Evolutionary conservation across 139 green algal species (phyloP).

Genomic region (Haematococcus sp.): DNA sequence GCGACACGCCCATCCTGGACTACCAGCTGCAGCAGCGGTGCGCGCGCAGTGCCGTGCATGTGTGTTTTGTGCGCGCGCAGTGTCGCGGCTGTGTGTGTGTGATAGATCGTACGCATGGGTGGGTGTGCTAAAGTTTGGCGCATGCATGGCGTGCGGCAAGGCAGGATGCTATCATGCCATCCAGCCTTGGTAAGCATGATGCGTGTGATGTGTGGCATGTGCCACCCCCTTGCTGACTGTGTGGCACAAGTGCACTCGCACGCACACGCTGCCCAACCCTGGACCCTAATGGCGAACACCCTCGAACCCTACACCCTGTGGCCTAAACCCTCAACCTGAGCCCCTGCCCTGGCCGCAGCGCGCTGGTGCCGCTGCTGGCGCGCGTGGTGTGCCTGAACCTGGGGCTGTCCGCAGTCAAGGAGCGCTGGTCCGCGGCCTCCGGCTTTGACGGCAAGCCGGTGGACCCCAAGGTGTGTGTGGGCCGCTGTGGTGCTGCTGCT

Average conservation of each 20-base stretch:
- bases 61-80: background rate
- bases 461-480: conserved; percentile 40
- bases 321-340: too few species aligned
- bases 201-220: too few species aligned
- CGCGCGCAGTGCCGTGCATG: background rate
- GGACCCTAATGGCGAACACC: too few species aligned
- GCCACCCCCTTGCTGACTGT: too few species aligned
- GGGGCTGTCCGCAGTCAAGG: conserved; percentile 78
- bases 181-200: too few species aligned
- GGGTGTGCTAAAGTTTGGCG: too few species aligned
- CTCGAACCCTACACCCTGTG: too few species aligned
- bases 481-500: background rate
- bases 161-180: too few species aligned
- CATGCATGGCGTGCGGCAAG: too few species aligned
- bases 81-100: too few species aligned
- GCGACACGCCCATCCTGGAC: conserved; percentile 85
- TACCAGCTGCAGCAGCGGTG: conserved; percentile 89
- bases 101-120: too few species aligned
- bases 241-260: background rate
- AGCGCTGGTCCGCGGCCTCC: conserved; percentile 68
- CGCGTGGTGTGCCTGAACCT: conserved; percentile 81
- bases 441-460: conserved; percentile 64
- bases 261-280: too few species aligned
- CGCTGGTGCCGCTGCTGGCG: conserved; percentile 84
- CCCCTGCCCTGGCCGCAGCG: conserved; percentile 28